These are phyloP conservation scores for Candida maltosa DNA, from an alignment of 805 yeast species.

Conservation along the genomic window DNA sequence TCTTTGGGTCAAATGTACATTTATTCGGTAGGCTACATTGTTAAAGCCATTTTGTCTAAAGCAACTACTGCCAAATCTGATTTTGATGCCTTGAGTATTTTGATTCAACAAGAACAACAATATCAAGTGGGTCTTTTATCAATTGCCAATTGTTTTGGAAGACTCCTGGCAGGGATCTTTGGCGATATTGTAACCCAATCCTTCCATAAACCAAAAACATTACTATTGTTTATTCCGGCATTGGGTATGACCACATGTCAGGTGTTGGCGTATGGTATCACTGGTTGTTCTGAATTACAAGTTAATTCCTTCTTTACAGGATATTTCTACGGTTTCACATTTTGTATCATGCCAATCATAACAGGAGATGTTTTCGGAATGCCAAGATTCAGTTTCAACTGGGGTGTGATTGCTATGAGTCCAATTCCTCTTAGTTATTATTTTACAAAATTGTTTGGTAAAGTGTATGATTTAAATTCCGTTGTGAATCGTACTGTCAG, in stretches of 20 bases:
- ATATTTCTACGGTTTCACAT: constrained; percentile 67
- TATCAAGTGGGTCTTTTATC: constrained; percentile 73
- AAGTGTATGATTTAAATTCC: constrained; percentile 51
- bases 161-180: constrained; percentile 58
- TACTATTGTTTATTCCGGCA: constrained; percentile 54
- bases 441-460: constrained; percentile 63
- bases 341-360: constrained; percentile 73
- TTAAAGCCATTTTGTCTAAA: constrained; percentile 16
- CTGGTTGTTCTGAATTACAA: constrained; percentile 39
- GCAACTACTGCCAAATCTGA: constrained; percentile 1
- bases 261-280: constrained; percentile 37
- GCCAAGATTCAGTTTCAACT: constrained; percentile 61
- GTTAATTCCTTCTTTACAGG: constrained; percentile 58
- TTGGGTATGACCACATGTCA: constrained; percentile 49
- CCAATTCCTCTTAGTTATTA: constrained; percentile 61
- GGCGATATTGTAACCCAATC: constrained; percentile 58
- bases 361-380: constrained; percentile 75
- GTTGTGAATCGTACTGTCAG: constrained; percentile 1
- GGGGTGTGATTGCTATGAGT: constrained; percentile 69
- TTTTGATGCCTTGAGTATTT: constrained; percentile 18
- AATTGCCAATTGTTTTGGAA: constrained; percentile 61
- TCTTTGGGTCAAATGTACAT: constrained; percentile 46
- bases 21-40: constrained; percentile 44
- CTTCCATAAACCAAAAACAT: constrained; percentile 45
- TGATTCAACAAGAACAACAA: constrained; percentile 58